A percentile compares a stretch with the other conserved stretches of the same genome.
Conservation (phyloP, 352 stramenopile genomes). For the Pythium dissimile region DNA sequence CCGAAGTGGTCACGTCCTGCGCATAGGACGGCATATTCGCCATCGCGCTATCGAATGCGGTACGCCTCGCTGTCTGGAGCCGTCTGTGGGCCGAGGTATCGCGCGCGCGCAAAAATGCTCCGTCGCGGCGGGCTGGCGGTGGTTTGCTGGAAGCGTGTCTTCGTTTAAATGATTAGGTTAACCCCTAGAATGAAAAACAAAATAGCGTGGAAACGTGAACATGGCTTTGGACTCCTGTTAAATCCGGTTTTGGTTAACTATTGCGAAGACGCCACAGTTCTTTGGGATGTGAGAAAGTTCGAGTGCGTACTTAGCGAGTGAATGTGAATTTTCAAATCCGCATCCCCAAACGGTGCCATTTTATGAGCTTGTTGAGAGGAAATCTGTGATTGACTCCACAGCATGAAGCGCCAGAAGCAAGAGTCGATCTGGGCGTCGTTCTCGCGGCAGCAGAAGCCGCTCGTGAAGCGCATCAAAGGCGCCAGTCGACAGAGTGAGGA, state of each 20-base stretch:
- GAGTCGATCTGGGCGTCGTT: slow-evolving; percentile 24
- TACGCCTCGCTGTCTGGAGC: neutral
- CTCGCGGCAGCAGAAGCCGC: slow-evolving; percentile 28
- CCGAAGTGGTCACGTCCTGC: slow-evolving; percentile 31
- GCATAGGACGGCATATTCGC: slow-evolving; percentile 30
- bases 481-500: neutral
- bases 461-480: slow-evolving; percentile 24
- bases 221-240: no score
- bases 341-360: neutral
- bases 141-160: no score
- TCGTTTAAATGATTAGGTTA: no score
- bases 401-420: slow-evolving; percentile 30
- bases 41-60: slow-evolving; percentile 20
- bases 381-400: no score
- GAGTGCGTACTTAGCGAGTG: neutral
- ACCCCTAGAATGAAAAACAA: no score
- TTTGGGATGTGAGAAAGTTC: no score
- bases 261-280: no score
- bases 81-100: slow-evolving; percentile 4
- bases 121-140: no score
- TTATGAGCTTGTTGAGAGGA: no score
- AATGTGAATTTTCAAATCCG: neutral
- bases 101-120: neutral
- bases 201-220: no score
- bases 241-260: no score